These are phyloP conservation scores for Moesziomyces sp. DNA, from an alignment of 1,284 basidiomycete species.

Conservation along the genomic window DNA sequence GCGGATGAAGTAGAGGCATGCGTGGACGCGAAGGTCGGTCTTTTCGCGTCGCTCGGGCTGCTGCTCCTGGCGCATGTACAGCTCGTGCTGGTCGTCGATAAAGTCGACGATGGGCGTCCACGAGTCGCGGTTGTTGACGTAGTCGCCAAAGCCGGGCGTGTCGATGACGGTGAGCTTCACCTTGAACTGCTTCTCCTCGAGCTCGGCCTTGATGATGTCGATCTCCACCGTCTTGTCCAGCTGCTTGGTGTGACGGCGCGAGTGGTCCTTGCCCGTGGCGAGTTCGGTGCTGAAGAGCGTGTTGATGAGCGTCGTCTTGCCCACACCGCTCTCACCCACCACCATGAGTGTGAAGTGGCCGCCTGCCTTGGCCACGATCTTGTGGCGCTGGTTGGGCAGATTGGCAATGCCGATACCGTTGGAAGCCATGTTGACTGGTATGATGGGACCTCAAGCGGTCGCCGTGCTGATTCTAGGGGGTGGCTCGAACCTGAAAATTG, in stretches of 20 bases:
- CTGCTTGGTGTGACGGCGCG: constrained; percentile 90
- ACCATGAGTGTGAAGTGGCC: constrained; percentile 99
- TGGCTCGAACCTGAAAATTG: too few relatives aligned
- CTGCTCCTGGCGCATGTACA: constrained; percentile 99
- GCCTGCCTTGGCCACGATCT: constrained; percentile 86
- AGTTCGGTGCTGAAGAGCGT: constrained; percentile 99
- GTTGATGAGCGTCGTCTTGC: constrained; percentile 78
- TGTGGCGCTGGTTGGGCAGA: constrained; percentile 85
- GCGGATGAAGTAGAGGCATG: constrained; percentile 96
- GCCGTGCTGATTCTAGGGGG: background rate
- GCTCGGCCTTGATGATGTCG: constrained; percentile 74
- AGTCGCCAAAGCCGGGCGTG: constrained; percentile 98
- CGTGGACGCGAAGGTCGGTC: constrained; percentile 94
- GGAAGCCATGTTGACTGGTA: constrained; percentile 39
- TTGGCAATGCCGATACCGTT: constrained; percentile 77
- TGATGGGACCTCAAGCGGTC: background rate
- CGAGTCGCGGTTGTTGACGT: constrained; percentile 97
- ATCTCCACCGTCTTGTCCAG: constrained; percentile 97
- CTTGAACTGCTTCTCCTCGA: constrained; percentile 99
- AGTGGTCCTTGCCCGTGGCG: constrained; percentile 90
- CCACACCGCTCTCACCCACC: constrained; percentile 78
- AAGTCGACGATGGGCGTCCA: constrained; percentile 99
- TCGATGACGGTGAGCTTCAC: constrained; percentile 99
- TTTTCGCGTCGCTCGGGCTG: constrained; percentile 93
- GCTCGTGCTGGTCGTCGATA: constrained; percentile 99